Base-by-base conservation (phyloP, 176 grass and related monocot species). In the Juncus effusus region DNA sequence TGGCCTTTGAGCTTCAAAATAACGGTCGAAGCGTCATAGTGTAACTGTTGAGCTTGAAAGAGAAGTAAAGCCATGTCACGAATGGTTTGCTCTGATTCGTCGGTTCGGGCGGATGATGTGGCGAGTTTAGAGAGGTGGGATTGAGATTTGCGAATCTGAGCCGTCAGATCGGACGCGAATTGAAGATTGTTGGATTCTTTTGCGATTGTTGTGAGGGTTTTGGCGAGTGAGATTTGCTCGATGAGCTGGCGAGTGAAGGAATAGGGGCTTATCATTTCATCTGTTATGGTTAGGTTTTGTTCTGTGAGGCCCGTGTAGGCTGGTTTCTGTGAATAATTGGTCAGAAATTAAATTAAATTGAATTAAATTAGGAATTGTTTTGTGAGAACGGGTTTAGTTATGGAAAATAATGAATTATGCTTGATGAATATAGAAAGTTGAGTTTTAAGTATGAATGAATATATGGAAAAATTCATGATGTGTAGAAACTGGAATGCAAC, bases 1-100 rank as follows among this genome's bases (percentile, higher is more conserved):
- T 99, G 89, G 11, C 83, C 94, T 72, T 99, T 99, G 56, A 99
- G 63, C 77, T 99, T 99, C 78, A 82, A 82, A 76, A 93, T 90
- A 4, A 73, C 84, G 70, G 87, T 70, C 0, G 83, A 19, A 0
- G 76, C 84, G 51, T 99, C 94, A 42, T 93, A 99, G 14, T 85
- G 83, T 7, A 89, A 63, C 64, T 93, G 89, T 38, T 90, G 94
- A 1, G 85, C 89, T 81, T 93, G 85, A 52, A 86, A 90, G 75
- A 99, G 76, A 37, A 99, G 66, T 51, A 84, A 28, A 0, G 85
- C 82, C 94, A 99, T 90, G 74, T 93, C 83, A 57, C 69, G 90
- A 40, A 93, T 86, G 28, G 73, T 80, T 67, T 72, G 78, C 69
- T 93, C 94, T 6, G 72, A 80, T 19, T 82, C 80, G 70, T 93